Conservation (phyloP, 176 grass and related monocot species). For the Oryza coarctata region DNA sequence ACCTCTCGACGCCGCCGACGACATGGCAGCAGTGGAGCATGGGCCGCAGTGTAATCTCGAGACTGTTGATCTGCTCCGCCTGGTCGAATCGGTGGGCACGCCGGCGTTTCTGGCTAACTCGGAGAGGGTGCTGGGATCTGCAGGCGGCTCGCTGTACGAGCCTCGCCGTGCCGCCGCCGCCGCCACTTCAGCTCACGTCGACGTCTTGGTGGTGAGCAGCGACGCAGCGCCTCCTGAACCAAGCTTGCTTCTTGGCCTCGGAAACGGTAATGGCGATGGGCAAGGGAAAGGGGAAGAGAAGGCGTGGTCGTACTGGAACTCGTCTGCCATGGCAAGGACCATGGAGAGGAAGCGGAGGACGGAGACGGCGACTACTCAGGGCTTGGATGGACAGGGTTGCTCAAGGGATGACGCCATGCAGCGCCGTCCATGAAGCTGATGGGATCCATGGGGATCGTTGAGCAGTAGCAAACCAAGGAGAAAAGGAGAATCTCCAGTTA, state of each 20-base stretch:
- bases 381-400: not conserved
- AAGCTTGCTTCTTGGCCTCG: not conserved
- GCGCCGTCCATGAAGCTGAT: not conserved
- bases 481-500: not conserved
- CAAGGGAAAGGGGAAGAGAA: not conserved
- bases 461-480: not conserved
- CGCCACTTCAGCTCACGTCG: not conserved
- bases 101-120: constrained; percentile 9
- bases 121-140: not conserved
- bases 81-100: constrained; percentile 17
- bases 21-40: not conserved
- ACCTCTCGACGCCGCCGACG: not conserved
- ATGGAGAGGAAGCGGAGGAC: not conserved
- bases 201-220: not conserved
- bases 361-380: not conserved
- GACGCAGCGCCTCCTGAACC: not conserved
- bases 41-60: not conserved
- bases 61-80: not conserved
- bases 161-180: not conserved
- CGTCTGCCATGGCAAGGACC: not conserved
- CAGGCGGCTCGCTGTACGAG: not conserved
- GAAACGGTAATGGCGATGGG: not conserved
- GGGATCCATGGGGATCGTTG: not conserved
- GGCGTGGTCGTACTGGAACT: not conserved
- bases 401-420: not conserved